phyloP scores from a whole-genome alignment of 495 filamentous ascomycete genomes.

The Aspergillus cristatus region DNA sequence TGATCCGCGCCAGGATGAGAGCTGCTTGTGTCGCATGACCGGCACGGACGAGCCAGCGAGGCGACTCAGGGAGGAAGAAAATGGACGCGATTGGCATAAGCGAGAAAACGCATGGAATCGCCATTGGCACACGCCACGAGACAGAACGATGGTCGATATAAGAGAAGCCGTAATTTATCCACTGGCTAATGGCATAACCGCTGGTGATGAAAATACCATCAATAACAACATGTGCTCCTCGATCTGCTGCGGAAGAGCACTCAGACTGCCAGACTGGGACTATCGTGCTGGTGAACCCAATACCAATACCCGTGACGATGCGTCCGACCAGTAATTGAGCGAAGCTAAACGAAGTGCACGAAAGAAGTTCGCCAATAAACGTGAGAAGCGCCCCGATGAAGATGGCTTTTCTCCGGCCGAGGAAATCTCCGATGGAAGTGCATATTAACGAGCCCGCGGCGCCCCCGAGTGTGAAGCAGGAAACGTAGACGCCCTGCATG shows the following conservation, averaged over 20 bases:
- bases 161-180: conserved; percentile 36
- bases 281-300: conserved; percentile 35
- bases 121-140: conserved; percentile 39
- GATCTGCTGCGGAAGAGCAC: conserved; percentile 25
- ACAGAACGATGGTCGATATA: conserved; percentile 27
- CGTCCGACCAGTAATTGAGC: conserved; percentile 36
- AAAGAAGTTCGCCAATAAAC: conserved; percentile 18
- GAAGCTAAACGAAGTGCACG: conserved; percentile 33
- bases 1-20: conserved; percentile 19
- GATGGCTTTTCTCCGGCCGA: conserved; percentile 26
- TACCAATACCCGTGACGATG: conserved; percentile 34
- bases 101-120: conserved; percentile 51
- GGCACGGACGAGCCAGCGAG: conserved; percentile 48
- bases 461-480: conserved; percentile 23
- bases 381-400: conserved; percentile 15
- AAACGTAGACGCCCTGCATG: conserved; percentile 20
- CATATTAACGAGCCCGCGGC: conserved; percentile 20
- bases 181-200: conserved; percentile 30
- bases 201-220: conserved; percentile 43
- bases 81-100: conserved; percentile 47
- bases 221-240: conserved; percentile 28
- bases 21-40: conserved; percentile 45
- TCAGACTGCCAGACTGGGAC: conserved; percentile 45
- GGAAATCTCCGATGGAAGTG: conserved; percentile 19
- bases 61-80: conserved; percentile 55